phyloP scores from a whole-genome alignment of 2,329 filamentous ascomycete genomes.

The Calonectria pauciramosa region DNA sequence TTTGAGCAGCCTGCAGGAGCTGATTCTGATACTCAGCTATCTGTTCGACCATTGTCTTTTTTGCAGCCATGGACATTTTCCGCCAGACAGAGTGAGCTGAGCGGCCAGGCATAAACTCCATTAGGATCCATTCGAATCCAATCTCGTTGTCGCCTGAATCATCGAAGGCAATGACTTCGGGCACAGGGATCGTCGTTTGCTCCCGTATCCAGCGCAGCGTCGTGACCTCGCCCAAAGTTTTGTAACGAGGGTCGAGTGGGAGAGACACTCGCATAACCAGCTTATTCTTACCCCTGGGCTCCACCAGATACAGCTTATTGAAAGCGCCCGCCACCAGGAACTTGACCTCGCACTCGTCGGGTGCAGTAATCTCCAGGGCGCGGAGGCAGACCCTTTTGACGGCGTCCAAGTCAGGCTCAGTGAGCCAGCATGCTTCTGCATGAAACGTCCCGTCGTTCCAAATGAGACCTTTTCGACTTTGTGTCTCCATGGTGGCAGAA shows the following conservation, averaged over 20 bases:
- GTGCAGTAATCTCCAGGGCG: conserved; percentile 14
- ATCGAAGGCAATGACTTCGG: conserved; percentile 51
- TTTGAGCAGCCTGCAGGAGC: not conserved
- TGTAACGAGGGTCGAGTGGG: conserved; percentile 52
- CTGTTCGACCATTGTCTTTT: conserved; percentile 37
- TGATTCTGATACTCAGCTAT: conserved; percentile 22
- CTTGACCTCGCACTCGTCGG: conserved; percentile 28
- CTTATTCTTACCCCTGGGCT: not conserved
- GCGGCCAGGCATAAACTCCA: conserved; percentile 47
- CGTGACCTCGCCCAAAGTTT: conserved; percentile 55
- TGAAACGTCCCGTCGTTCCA: conserved; percentile 29
- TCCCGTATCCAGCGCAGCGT: conserved; percentile 51
- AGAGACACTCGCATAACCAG: conserved; percentile 52
- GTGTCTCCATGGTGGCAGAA: not conserved
- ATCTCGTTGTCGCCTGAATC: conserved; percentile 50
- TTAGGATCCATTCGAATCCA: conserved; percentile 58
- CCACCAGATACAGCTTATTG: conserved; percentile 43
- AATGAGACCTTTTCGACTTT: conserved; percentile 1
- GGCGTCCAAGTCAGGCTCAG: conserved; percentile 29
- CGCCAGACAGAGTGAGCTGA: conserved; percentile 41
- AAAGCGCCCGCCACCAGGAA: conserved; percentile 32
- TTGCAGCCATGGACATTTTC: conserved; percentile 49
- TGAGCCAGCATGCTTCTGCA: conserved; percentile 29
- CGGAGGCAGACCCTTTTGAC: conserved; percentile 31
- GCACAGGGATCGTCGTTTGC: conserved; percentile 50